Evolutionary conservation across 805 yeast genomes (phyloP), one percentile per base, ranked within the genome.

Genomic region (Wickerhamomyces sydowiorum): DNA sequence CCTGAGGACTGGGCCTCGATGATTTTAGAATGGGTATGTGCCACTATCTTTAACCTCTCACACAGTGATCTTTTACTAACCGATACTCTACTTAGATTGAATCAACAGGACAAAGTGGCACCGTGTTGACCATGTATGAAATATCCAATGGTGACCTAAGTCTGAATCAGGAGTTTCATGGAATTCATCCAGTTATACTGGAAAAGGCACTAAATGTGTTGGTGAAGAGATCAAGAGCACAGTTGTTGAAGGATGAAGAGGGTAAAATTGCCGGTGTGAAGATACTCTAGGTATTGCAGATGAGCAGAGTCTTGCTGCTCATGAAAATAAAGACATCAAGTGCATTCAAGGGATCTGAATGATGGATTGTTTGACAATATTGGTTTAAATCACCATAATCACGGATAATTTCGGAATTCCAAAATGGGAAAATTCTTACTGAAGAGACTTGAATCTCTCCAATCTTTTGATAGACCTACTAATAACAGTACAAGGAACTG

Each of bases 41-140:
- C 8, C 27, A 8, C 8, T 24, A 8, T 24, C 12, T 24, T 24
- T 8, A 8, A 8, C 27, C 27, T 8, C 27, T 12, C 8, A 24
- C 12, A 24, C 27, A 8, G 10, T 24, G 27, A 12, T 12, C 12
- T 8, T 24, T 24, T 24, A 24, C 27, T 24, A 24, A 24, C 27
- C 12, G 27, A n/a, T n/a, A n/a, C n/a, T n/a, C 27, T 24, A 18
- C 5, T 5, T 31, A 32, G 35, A 20, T 78, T n/a, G 90, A 85
- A 41, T 65, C 69, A 18, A 76, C 91, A 0, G 96, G 96, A 0
- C 96, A 88, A 55, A 66, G 73, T 41, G 86, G 86, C 6, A 69
- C 82, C 1, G 82, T 91, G 2, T 64, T 91, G 39, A 91, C 98
- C 0, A 61, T 89, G 14, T 89, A 86, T 60, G 98, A 91, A 61